Conservation (phyloP, 148 eudicot species). For the Silene conica region DNA sequence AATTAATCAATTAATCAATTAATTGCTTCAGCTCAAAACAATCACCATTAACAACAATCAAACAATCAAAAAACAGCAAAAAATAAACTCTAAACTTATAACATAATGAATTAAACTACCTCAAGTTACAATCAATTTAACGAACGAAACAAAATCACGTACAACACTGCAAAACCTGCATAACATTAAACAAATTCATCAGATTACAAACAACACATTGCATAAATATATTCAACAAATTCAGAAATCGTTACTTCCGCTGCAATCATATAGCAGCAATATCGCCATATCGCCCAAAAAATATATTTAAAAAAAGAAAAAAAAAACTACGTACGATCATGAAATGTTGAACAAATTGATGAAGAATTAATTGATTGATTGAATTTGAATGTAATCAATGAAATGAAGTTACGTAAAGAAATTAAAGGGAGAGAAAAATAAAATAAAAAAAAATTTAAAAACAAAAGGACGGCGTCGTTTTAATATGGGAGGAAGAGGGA, state of each 20-base stretch:
- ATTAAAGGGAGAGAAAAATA: background rate
- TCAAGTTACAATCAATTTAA: background rate
- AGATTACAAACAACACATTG: background rate
- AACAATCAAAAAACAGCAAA: background rate
- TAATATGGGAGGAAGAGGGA: background rate
- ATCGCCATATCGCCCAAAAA: no score
- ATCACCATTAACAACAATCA: background rate
- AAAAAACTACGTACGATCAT: constrained; percentile 15
- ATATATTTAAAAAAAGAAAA: no score
- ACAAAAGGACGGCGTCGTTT: constrained; percentile 12
- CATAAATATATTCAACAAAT: no score
- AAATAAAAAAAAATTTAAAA: background rate
- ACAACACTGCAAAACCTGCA: background rate
- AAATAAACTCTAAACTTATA: constrained; percentile 4
- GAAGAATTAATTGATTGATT: background rate
- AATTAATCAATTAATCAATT: background rate
- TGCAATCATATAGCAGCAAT: no score
- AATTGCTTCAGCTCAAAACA: background rate
- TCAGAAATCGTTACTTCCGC: no score
- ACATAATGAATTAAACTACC: constrained; percentile 4
- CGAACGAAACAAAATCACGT: background rate
- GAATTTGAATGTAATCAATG: background rate
- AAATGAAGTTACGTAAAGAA: background rate
- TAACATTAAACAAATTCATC: background rate
- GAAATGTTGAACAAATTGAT: background rate